Base-by-base conservation (phyloP, 2,329 filamentous ascomycete species). In the Monosporascus cannonballus region DNA sequence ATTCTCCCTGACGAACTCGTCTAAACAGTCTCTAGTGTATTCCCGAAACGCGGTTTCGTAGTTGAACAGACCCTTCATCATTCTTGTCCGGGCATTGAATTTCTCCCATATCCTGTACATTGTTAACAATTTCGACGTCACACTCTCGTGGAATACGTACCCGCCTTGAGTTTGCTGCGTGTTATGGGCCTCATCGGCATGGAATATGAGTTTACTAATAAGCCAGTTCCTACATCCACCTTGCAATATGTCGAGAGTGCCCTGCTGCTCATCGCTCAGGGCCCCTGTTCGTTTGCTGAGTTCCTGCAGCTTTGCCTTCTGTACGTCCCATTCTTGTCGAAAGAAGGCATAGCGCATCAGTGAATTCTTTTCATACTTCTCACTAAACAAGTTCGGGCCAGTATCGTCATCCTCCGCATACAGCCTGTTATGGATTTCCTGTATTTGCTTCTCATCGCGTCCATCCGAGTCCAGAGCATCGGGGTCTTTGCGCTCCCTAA, bases 1-100 rank as follows among this genome's bases (percentile, higher is more conserved):
- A 49, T 77, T 77, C 54, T 84, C 80, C 8, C 66, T 58, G 47
- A 81, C 77, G 65, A 84, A 79, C 56, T 76, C 75, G 50, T 79
- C 72, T 22, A 84, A 76, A 39, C 77, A 80, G 34, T 70, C 59
- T 36, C 73, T 70, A 15, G 81, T 81, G 59, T 84, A 84, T 64
- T 71, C 74, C 42, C 73, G 71, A 59, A 80, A 84, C 9, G 79
- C 77, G 14, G 69, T 72, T 62, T 83, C 76, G 55, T 84, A 84
- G 56, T 80, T 80, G 51, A 84, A 71, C 1, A 84, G 61, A 0
- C 81, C 81, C 62, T 84, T 84, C 71, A 84, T 83, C 64, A 80
- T 80, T 51, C 79, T 75, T 7, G 81, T 84, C 9, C 78, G 75
- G 54, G 76, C 74, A 54, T 82, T 81, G 63, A 90, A 91, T 60